Base-by-base conservation (phyloP, 352 stramenopile species). In the Blastocystis sp. region DNA sequence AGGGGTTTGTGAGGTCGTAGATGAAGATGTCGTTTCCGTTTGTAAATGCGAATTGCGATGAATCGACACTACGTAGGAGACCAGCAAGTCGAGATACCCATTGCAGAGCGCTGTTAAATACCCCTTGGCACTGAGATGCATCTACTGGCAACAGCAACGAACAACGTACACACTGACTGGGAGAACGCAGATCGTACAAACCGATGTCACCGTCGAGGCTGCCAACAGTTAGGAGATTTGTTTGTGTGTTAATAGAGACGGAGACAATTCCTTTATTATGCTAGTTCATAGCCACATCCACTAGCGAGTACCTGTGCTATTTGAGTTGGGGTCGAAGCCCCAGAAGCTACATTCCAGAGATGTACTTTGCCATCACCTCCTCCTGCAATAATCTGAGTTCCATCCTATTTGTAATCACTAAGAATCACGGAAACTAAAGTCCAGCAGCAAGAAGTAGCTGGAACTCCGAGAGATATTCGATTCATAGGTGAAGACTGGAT, bases 21-120 rank as follows among this genome's bases (percentile, higher is more conserved):
- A 66, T 53, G 50, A 69, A 84, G 54, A 53, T 84, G n/a, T 84
- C 73, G 4, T 43, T 18, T 20, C 73, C 73, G 47, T 84, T 84
- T 29, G 73, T 68, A 29, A 84, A 43, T 8, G 73, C 73, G 11
- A 84, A 64, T 13, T 68, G 26, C 0, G 73, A 53, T 20, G 41
- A n/a, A 45, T 84, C 55, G 4, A 84, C 47, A 53, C 73, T 84
- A 66, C 6, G 23, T n/a, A 69, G 54, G 8, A 77, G 39, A 68
- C 3, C 1, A 50, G 41, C 3, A 26, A 34, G 29, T 6, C 29
- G 62, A 7, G 29, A 26, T 84, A 84, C 73, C 73, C 73, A 45
- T 84, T 84, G 18, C 47, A 64, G 18, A 84, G 23, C 26, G 47
- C 29, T 15, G 73, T 84, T 29, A 84, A 64, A 26, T 13, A 54